These are phyloP conservation scores for Jacaranda copaia DNA, from an alignment of 257 asterid species.

Conservation along the genomic window DNA sequence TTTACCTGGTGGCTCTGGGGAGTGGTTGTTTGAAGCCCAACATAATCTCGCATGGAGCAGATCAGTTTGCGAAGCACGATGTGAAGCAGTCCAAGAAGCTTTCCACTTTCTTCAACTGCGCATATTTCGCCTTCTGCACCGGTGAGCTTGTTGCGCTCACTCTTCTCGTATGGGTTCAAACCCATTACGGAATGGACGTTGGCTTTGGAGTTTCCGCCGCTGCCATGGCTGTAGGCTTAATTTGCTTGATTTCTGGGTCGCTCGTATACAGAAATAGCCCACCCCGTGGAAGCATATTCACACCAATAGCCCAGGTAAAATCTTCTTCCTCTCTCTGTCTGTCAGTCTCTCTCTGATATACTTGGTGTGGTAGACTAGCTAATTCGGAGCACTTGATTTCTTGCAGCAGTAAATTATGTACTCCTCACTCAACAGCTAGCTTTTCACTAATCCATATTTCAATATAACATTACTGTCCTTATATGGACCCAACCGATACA, in stretches of 20 bases:
- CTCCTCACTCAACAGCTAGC: too few species aligned
- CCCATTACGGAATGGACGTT: slow-evolving; percentile 74
- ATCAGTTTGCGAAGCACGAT: slow-evolving; percentile 51
- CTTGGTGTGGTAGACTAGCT: too few species aligned
- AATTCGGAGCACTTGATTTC: too few species aligned
- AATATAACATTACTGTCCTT: too few species aligned
- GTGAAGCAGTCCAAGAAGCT: slow-evolving; percentile 49
- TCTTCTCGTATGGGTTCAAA: slow-evolving; percentile 72
- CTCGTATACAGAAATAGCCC: slow-evolving; percentile 53
- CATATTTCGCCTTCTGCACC: slow-evolving; percentile 73
- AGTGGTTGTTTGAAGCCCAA: slow-evolving; percentile 82
- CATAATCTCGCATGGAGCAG: slow-evolving; percentile 79
- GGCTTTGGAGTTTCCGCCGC: slow-evolving; percentile 80
- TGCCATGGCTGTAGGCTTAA: slow-evolving; percentile 67
- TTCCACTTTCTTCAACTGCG: slow-evolving; percentile 78
- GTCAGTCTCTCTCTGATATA: too few species aligned
- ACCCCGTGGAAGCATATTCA: slow-evolving; percentile 68
- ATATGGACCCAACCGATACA: too few species aligned
- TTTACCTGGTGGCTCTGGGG: slow-evolving; percentile 74
- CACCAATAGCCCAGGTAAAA: slow-evolving; percentile 72
- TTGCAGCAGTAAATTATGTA: too few species aligned
- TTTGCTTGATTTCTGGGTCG: slow-evolving; percentile 63
- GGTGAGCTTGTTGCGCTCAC: slow-evolving; percentile 81
- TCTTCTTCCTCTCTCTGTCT: not conserved
- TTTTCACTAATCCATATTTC: too few species aligned